Conservation (phyloP, 805 yeast genomes). For the Suhomyces xylopsoci region DNA sequence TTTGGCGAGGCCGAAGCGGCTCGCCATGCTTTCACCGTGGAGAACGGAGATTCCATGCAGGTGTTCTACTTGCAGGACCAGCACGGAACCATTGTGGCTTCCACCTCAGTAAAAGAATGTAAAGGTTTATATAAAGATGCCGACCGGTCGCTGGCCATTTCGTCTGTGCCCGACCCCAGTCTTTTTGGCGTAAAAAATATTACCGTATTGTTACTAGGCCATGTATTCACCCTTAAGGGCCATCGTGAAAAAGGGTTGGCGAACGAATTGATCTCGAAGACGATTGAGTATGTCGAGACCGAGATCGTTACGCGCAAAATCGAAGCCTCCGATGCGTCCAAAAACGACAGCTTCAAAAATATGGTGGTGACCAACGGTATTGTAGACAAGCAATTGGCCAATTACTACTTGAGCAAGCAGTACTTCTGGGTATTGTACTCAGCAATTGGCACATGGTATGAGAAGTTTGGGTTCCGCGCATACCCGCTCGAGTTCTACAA, state of each 20-base stretch:
- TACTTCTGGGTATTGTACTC: constrained; percentile 58
- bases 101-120: constrained; percentile 19
- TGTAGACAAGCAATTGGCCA: constrained; percentile 28
- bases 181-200: constrained; percentile 31
- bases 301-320: constrained; percentile 25
- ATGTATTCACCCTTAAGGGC: constrained; percentile 25
- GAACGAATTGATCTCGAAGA: constrained; percentile 19
- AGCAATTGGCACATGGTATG: constrained; percentile 68
- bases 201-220: constrained; percentile 24
- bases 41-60: constrained; percentile 17
- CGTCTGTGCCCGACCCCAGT: constrained; percentile 29
- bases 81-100: constrained; percentile 20
- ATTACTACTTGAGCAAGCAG: constrained; percentile 31
- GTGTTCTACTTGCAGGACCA: constrained; percentile 27
- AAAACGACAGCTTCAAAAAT: constrained; percentile 28
- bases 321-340: constrained; percentile 18
- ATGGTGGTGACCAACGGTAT: constrained; percentile 30
- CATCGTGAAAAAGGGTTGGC: constrained; percentile 32
- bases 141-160: constrained; percentile 20
- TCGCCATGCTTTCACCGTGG: constrained; percentile 3
- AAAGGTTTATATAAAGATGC: constrained; percentile 30
- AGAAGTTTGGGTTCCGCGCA: constrained; percentile 54
- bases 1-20: constrained; percentile 20
- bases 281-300: constrained; percentile 31
- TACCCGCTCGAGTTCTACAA: constrained; percentile 34